phyloP scores from a whole-genome alignment of 192 early-diverging fungal species.

The Coemansia sp. region DNA sequence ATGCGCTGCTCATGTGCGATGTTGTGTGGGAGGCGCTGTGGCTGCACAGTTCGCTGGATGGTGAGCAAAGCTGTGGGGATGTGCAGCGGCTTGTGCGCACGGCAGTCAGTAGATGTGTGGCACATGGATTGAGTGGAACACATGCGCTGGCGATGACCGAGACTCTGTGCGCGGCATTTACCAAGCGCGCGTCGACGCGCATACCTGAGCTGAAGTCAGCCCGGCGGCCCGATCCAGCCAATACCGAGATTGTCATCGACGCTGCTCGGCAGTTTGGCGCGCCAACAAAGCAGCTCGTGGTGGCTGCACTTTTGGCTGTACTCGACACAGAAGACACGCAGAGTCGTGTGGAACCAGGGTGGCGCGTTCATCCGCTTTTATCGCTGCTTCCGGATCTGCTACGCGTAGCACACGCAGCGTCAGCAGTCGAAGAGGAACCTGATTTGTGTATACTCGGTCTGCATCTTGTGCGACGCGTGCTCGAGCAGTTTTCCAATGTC shows the following conservation, averaged over 20 bases:
- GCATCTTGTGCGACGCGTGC: conserved; percentile 71
- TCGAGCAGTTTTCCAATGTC: conserved; percentile 70
- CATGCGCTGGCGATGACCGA: conserved; percentile 15
- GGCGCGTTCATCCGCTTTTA: conserved; percentile 21
- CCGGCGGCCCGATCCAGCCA: not conserved
- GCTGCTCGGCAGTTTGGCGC: conserved; percentile 16
- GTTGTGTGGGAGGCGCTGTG: conserved; percentile 45
- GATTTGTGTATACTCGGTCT: conserved; percentile 80
- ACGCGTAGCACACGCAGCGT: conserved; percentile 85
- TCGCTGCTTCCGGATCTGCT: conserved; percentile 77
- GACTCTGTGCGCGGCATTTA: conserved; percentile 35
- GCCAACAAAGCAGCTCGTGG: conserved; percentile 15
- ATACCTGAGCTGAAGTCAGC: conserved; percentile 5
- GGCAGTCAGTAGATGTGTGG: conserved; percentile 4
- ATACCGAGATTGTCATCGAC: not conserved
- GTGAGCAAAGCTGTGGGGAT: not conserved
- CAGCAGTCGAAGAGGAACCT: conserved; percentile 65
- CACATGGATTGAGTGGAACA: not conserved
- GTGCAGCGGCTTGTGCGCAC: conserved; percentile 32
- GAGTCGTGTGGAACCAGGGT: conserved; percentile 12
- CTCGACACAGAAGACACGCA: conserved; percentile 23
- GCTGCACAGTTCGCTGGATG: conserved; percentile 21
- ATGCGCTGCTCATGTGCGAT: conserved; percentile 17
- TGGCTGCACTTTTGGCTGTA: conserved; percentile 19
- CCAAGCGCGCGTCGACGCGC: conserved; percentile 11